Evolutionary conservation across 257 asterid species (phyloP).

Genomic region (Paulownia fortunei): DNA sequence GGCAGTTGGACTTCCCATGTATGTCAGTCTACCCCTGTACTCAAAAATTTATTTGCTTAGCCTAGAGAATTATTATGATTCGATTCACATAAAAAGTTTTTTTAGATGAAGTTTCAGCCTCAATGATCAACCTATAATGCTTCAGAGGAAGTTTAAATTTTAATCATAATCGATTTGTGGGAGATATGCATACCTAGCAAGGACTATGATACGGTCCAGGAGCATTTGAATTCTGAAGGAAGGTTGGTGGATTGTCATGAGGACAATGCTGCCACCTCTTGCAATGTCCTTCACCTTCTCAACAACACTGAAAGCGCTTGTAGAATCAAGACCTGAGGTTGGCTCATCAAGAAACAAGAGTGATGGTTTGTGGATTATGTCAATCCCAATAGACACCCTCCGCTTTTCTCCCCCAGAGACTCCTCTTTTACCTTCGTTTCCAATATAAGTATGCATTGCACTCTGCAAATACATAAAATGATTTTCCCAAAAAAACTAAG

Average conservation of each 20-base stretch:
- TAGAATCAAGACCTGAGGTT: conserved; percentile 88
- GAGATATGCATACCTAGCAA: conserved; percentile 59
- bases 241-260: conserved; percentile 92
- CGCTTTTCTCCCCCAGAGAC: conserved; percentile 87
- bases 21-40: conserved; percentile 76
- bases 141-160: too few species aligned
- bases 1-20: conserved; percentile 67
- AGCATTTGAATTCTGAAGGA: conserved; percentile 84
- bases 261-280: conserved; percentile 73
- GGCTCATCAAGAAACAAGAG: conserved; percentile 87
- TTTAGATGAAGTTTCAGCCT: too few species aligned
- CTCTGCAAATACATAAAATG: conserved; percentile 43
- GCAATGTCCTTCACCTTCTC: conserved; percentile 91
- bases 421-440: conserved; percentile 81
- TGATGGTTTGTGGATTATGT: conserved; percentile 90
- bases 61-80: not conserved
- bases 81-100: conserved; percentile 1
- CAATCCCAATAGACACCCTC: conserved; percentile 85
- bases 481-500: not conserved
- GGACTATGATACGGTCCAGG: conserved; percentile 72
- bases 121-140: not conserved
- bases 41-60: not conserved
- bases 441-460: conserved; percentile 75
- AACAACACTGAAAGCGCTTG: conserved; percentile 82
- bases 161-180: not conserved